Base-by-base conservation (phyloP, 2,329 filamentous ascomycete species). In the Monilinia laxa region DNA sequence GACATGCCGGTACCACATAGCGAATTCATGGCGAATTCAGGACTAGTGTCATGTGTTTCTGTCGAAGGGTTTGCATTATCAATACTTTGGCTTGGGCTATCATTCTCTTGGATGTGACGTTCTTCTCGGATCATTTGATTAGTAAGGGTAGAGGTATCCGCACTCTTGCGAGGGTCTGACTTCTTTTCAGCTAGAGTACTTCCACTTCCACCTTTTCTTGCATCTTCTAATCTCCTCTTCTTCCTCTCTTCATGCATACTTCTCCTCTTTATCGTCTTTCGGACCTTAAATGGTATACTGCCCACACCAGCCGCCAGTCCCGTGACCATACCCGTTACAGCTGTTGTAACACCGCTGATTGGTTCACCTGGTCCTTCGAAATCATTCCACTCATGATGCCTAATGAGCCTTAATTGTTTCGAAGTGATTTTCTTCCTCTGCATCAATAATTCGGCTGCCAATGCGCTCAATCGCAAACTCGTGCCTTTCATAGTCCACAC, bases 341-440 rank as follows among this genome's bases (percentile, higher is more conserved):
- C 88, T 14, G 85, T 85, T 45, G 85, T 85, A 4, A 85, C 79
- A 3, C 89, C 90, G 0, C 88, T 90, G 16, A 92, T 79, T 0
- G 90, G 90, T 73, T 92, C 90, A 0, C 89, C 89, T 0, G 89
- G 89, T 0, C 90, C 90, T 70, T 90, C 88, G 72, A 91, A 92
- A 72, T 92, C 89, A 71, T 91, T 90, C 88, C 89, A 92, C 71
- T 91, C 88, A 62, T 83, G 85, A 72, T 90, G 87, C 11, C 90
- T 81, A 11, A 90, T 73, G 0, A 92, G 80, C 16, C 85, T 82
- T 57, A 92, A 77, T 67, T 86, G 84, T 65, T 83, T 84, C 84
- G 87, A 91, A 31, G 82, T 81, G 28, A 90, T 74, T 69, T 84
- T 82, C n/a, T 85, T 86, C 69, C 81, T 82, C 45, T 84, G 81